Percentiles rank a stretch among this genome's conserved stretches.
Evolutionary conservation across 768 basidiomycete genomes (phyloP).

Genomic region (Calvatia gigantea): DNA sequence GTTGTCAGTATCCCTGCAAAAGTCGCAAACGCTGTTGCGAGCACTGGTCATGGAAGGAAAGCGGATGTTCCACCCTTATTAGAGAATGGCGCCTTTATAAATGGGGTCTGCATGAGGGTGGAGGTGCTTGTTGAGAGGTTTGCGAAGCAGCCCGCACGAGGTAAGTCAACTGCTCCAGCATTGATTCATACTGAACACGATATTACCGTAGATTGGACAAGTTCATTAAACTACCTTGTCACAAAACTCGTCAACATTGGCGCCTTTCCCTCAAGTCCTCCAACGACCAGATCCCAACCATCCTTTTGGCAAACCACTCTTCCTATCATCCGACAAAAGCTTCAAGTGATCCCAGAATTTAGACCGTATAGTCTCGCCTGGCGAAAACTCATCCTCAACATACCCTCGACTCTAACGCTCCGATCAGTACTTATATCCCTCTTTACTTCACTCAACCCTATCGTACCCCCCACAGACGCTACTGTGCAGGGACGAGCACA

Average conservation of each 20-base stretch:
- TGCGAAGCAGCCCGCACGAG: slow-evolving; percentile 32
- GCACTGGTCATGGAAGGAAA: slow-evolving; percentile 25
- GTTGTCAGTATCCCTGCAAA: slow-evolving; percentile 68
- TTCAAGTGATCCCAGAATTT: slow-evolving; percentile 25
- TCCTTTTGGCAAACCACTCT: slow-evolving; percentile 64
- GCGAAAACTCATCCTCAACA: slow-evolving; percentile 38
- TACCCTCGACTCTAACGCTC: slow-evolving; percentile 50
- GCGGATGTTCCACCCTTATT: slow-evolving; percentile 40
- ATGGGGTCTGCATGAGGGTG: slow-evolving; percentile 45
- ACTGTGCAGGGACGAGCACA: slow-evolving; percentile 32
- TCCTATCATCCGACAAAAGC: slow-evolving; percentile 39
- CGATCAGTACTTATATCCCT: slow-evolving; percentile 60
- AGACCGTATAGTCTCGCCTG: slow-evolving; percentile 46
- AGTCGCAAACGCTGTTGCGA: slow-evolving; percentile 67
- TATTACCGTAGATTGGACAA: slow-evolving; percentile 29
- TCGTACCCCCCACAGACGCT: slow-evolving; percentile 25
- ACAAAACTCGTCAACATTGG: slow-evolving; percentile 68
- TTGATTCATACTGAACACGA: neutral
- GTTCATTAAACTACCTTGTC: slow-evolving; percentile 51
- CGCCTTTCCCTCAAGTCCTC: slow-evolving; percentile 52
- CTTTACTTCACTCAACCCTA: slow-evolving; percentile 42
- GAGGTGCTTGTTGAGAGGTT: slow-evolving; percentile 50
- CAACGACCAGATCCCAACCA: slow-evolving; percentile 54
- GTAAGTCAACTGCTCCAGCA: slow-evolving; percentile 27
- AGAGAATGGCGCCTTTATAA: slow-evolving; percentile 55